phyloP scores from a whole-genome alignment of 495 filamentous ascomycete genomes.

The Entonaema liquescens region DNA sequence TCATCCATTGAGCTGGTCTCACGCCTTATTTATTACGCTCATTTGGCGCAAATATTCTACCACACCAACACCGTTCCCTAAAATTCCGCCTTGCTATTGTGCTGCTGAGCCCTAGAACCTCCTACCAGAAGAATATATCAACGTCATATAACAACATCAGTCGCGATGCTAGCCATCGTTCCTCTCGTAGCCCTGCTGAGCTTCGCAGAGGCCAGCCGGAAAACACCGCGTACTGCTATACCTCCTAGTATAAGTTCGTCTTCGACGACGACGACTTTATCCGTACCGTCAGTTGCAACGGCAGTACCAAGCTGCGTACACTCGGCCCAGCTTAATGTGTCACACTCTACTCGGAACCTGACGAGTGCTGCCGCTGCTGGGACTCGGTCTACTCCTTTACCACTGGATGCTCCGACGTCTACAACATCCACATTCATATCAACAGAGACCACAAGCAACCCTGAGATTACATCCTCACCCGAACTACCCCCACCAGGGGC shows the following conservation, averaged over 20 bases:
- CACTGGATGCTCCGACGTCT: background rate
- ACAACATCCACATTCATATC: background rate
- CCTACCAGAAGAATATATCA: too few species aligned
- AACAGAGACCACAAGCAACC: constrained; percentile 5
- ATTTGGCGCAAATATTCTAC: constrained; percentile 4
- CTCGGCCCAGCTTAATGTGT: background rate
- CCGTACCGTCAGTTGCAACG: constrained; percentile 1
- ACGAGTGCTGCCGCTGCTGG: background rate
- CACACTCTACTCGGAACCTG: background rate
- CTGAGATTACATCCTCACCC: constrained; percentile 35
- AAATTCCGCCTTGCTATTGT: background rate
- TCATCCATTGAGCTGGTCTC: constrained; percentile 29
- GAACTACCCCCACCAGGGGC: constrained; percentile 14
- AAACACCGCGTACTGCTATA: constrained; percentile 34
- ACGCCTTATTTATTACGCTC: constrained; percentile 9
- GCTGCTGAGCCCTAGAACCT: background rate
- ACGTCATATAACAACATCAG: background rate
- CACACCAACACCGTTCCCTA: background rate
- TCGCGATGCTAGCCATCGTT: constrained; percentile 28
- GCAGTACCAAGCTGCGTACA: background rate
- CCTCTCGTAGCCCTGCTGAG: constrained; percentile 23
- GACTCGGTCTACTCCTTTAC: constrained; percentile 13
- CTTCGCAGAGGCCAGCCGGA: constrained; percentile 28
- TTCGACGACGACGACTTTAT: constrained; percentile 4
- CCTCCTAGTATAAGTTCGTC: constrained; percentile 10